Percentiles rank a stretch among this genome's conserved stretches.
Evolutionary conservation across 2,329 filamentous ascomycete genomes (phyloP).

Genomic region (Aspergillus brunneoviolaceus): DNA sequence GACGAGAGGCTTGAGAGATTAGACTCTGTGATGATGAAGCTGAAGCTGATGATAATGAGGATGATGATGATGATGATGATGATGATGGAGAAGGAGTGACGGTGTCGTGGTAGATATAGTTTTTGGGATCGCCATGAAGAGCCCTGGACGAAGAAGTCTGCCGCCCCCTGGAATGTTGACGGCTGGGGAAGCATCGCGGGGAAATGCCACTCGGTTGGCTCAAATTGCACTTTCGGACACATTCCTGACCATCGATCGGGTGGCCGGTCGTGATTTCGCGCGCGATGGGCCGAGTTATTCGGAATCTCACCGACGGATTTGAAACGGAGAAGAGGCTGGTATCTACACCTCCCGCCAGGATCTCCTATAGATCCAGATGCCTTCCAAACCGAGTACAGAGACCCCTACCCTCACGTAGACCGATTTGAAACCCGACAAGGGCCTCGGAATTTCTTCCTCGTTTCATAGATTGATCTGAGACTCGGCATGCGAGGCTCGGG

Average conservation of each 20-base stretch:
- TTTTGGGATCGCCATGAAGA: neutral
- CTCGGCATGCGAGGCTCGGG: neutral
- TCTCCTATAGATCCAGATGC: neutral
- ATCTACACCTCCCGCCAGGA: neutral
- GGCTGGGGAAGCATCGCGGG: conserved; percentile 5
- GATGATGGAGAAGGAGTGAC: neutral
- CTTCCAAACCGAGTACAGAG: neutral
- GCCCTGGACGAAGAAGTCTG: conserved; percentile 1
- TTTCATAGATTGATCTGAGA: neutral
- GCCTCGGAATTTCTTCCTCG: neutral
- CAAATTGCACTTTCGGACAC: neutral
- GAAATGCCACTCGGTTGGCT: conserved; percentile 2
- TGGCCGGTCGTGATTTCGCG: neutral
- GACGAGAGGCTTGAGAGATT: neutral
- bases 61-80: neutral
- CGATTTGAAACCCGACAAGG: neutral
- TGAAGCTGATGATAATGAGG: neutral
- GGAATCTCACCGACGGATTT: neutral
- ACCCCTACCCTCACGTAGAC: too few relatives aligned
- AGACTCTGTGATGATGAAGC: neutral
- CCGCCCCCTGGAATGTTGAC: conserved; percentile 15
- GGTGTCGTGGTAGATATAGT: conserved; percentile 12
- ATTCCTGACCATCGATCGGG: neutral
- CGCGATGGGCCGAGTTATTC: neutral
- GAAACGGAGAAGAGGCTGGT: neutral